Conservation (phyloP, 225 moss, liverwort and hornwort species). For the Thuidium tamariscinum region DNA sequence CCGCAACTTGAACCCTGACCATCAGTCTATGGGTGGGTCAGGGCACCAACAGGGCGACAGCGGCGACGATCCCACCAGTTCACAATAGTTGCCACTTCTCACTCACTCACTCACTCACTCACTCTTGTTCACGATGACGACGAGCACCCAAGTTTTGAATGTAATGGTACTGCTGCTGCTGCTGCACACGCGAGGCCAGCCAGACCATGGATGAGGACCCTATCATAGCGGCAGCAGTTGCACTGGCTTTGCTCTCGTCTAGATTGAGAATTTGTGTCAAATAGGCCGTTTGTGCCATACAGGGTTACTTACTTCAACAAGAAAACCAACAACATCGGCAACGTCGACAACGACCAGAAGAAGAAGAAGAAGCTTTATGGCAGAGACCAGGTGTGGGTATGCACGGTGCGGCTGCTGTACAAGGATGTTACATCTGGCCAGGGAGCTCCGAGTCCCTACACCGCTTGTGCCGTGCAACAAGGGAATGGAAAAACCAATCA, state of each 20-base stretch:
- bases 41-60: constrained; percentile 98
- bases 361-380: not conserved
- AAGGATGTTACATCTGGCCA: constrained; percentile 18
- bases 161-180: not conserved
- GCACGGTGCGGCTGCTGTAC: constrained; percentile 29
- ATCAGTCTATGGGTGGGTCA: constrained; percentile 92
- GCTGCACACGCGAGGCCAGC: not conserved
- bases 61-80: constrained; percentile 95
- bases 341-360: not conserved
- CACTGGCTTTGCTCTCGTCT: constrained; percentile 13
- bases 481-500: constrained; percentile 16
- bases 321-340: constrained; percentile 1
- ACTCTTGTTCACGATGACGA: not conserved
- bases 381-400: constrained; percentile 40
- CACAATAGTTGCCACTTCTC: constrained; percentile 46
- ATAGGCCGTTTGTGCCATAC: constrained; percentile 45
- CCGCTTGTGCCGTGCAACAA: constrained; percentile 25
- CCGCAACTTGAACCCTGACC: constrained; percentile 82
- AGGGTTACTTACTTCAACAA: constrained; percentile 14
- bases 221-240: constrained; percentile 1
- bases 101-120: not conserved
- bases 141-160: constrained; percentile 1
- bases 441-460: constrained; percentile 17
- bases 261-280: constrained; percentile 45
- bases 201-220: constrained; percentile 6